These are phyloP conservation scores for Exophiala spinifera DNA, from an alignment of 2,329 filamentous ascomycete species.

Conservation along the genomic window DNA sequence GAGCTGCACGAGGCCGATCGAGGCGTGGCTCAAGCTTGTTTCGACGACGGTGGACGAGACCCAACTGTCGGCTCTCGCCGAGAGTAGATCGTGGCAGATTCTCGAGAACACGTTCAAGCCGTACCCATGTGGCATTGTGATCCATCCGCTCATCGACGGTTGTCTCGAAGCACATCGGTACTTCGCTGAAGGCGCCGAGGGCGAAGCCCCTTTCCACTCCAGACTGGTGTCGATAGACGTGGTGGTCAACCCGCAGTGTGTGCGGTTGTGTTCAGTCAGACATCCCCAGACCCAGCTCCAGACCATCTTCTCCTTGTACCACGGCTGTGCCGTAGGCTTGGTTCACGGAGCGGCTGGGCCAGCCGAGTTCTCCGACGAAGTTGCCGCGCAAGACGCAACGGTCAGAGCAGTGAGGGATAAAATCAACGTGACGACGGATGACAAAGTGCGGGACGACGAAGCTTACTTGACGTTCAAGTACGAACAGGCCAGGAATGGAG, in stretches of 20 bases:
- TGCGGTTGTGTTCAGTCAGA: conserved; percentile 52
- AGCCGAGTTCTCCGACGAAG: conserved; percentile 47
- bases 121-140: conserved; percentile 56
- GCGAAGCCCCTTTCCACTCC: conserved; percentile 24
- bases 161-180: conserved; percentile 44
- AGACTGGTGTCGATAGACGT: conserved; percentile 41
- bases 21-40: conserved; percentile 53
- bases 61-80: conserved; percentile 26
- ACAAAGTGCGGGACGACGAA: conserved; percentile 42
- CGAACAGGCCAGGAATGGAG: neutral
- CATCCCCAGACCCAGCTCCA: conserved; percentile 49
- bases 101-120: conserved; percentile 56
- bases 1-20: conserved; percentile 45
- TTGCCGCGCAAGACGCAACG: conserved; percentile 40
- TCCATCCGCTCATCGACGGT: conserved; percentile 55
- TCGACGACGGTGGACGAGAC: conserved; percentile 41
- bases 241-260: conserved; percentile 50
- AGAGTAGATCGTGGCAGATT: conserved; percentile 45
- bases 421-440: conserved; percentile 44
- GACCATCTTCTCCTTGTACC: conserved; percentile 56
- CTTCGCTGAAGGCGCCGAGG: neutral
- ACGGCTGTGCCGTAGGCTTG: conserved; percentile 50
- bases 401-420: conserved; percentile 45
- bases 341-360: conserved; percentile 52
- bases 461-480: conserved; percentile 36